phyloP scores from a whole-genome alignment of 2,329 filamentous ascomycete genomes.

The Phymatotrichopsis omnivora region DNA sequence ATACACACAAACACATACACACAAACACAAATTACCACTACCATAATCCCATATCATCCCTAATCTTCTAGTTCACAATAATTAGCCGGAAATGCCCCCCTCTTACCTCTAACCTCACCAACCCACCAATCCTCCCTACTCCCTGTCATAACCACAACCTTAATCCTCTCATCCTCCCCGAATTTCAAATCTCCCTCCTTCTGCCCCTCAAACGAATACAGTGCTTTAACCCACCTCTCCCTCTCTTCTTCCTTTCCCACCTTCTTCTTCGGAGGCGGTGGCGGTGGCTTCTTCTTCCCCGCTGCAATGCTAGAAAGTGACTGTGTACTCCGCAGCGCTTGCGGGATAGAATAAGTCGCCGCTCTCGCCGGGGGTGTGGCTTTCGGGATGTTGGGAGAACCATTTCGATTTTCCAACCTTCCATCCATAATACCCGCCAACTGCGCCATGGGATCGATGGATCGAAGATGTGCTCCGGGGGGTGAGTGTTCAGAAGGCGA shows the following conservation, averaged over 20 bases:
- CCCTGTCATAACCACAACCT: conserved; percentile 65
- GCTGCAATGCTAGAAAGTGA: conserved; percentile 36
- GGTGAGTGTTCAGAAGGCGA: conserved; percentile 28
- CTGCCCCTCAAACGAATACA: conserved; percentile 66
- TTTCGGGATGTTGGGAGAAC: too few relatives aligned
- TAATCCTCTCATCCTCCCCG: conserved; percentile 65
- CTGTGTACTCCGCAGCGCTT: too few relatives aligned
- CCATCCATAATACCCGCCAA: too few relatives aligned
- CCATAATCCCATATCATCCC: background rate
- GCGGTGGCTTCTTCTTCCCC: conserved; percentile 64
- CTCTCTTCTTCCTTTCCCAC: conserved; percentile 2
- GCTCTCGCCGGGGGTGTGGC: too few relatives aligned
- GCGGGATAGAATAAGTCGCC: too few relatives aligned
- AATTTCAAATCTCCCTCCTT: conserved; percentile 62
- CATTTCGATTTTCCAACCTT: too few relatives aligned
- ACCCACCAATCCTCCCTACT: conserved; percentile 84
- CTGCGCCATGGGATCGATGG: too few relatives aligned
- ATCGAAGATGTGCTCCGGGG: too few relatives aligned
- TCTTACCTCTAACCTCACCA: conserved; percentile 58
- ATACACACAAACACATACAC: background rate
- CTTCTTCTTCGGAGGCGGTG: conserved; percentile 57
- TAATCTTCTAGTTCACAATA: conserved; percentile 45
- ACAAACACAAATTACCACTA: background rate
- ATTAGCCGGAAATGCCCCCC: conserved; percentile 72
- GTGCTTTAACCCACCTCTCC: conserved; percentile 55